Base-by-base conservation (phyloP, 2,329 filamentous ascomycete genomes). In the Alternaria sp. region DNA sequence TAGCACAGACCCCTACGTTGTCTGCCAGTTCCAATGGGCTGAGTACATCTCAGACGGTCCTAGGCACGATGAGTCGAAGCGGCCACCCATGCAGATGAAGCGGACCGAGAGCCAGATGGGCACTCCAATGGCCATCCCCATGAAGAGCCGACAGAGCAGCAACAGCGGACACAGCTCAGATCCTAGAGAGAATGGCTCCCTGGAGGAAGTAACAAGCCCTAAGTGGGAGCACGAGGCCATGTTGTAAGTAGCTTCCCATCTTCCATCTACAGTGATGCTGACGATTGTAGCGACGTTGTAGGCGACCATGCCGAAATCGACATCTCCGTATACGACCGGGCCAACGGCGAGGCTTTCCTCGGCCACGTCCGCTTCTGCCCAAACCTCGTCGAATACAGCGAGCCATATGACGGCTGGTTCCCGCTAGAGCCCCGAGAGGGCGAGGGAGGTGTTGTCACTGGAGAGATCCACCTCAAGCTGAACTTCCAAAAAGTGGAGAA, bases 121-220 rank as follows among this genome's bases (percentile, higher is more conserved):
- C 28, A 87, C 90, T 53, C 87, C 93, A 16, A 94, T 97, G 89
- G 92, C 93, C 32, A 98, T 99, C 67, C 95, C 95, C 2, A 97
- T 98, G 93, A 90, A 91, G 72, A 98, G 94, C 78, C 89, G 95
- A 56, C 95, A 98, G 77, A 98, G 94, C 81, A 98, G 94, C 81
- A 94, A 94, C 80, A 97, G 94, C 57, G 96, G 94, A 90, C 65
- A 85, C 87, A 96, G 68, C 71, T 84, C 82, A 62, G 83, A 84
- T 57, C 71, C 76, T 0, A 68, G 69, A 63, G 85, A 87, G 62
- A 81, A 84, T 68, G 82, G 83, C 66, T 80, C 80, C 38, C 89
- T 88, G 68, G 87, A 88, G 54, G 84, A 87, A 56, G 84, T 94
- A 61, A 94, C 93, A 7, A 91, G 92, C 76, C 94, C 95, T 0